These are phyloP conservation scores for Sclerotiophoma versabilis DNA, from an alignment of 2,329 filamentous ascomycete genomes.

Conservation along the genomic window DNA sequence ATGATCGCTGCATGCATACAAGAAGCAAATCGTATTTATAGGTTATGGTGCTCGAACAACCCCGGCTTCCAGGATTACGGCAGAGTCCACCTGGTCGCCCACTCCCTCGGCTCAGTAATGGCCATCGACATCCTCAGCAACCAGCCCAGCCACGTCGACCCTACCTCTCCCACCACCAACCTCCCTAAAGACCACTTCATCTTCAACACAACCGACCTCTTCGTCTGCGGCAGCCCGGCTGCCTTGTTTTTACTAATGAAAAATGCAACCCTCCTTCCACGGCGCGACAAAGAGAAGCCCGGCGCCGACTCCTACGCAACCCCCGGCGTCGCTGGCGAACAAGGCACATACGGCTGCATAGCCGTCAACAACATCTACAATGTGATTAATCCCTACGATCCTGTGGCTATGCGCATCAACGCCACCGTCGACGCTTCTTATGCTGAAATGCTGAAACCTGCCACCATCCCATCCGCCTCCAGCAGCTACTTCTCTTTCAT, in stretches of 20 bases:
- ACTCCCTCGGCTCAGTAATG: constrained; percentile 95
- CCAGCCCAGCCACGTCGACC: constrained; percentile 77
- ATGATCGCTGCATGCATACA: constrained; percentile 89
- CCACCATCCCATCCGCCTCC: constrained; percentile 77
- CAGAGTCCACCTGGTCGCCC: constrained; percentile 88
- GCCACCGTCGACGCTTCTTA: constrained; percentile 85
- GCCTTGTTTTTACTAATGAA: constrained; percentile 94
- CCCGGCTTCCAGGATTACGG: constrained; percentile 81
- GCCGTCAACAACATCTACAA: constrained; percentile 98
- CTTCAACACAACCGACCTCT: constrained; percentile 89
- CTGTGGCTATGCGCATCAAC: constrained; percentile 92
- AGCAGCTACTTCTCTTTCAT: constrained; percentile 54
- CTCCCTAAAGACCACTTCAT: constrained; percentile 70
- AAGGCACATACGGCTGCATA: constrained; percentile 84
- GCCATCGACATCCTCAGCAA: constrained; percentile 87
- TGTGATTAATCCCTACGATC: constrained; percentile 76
- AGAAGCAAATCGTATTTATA: constrained; percentile 95
- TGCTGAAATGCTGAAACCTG: constrained; percentile 75
- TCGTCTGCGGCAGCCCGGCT: constrained; percentile 87
- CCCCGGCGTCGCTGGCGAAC: constrained; percentile 73
- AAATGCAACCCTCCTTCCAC: constrained; percentile 73
- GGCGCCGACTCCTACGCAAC: constrained; percentile 67
- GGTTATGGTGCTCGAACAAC: constrained; percentile 93
- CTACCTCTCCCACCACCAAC: constrained; percentile 52
- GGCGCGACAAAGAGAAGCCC: constrained; percentile 77